A percentile compares a stretch with the other conserved stretches of the same genome.
Conservation (phyloP, 352 stramenopile genomes). For the Phytophthora nicotianae region DNA sequence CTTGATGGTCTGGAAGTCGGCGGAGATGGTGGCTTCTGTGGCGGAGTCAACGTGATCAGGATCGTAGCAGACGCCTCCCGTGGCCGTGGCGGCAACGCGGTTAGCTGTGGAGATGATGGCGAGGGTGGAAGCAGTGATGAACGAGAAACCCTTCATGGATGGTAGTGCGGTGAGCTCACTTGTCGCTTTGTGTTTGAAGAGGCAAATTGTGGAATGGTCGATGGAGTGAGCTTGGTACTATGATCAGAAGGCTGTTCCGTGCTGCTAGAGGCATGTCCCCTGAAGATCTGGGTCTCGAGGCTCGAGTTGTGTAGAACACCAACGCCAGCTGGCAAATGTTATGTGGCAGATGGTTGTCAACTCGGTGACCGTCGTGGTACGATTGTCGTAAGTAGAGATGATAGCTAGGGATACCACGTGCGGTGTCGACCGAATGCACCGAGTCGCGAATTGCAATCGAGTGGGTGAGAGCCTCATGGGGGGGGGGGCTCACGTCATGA, state of each 20-base stretch:
- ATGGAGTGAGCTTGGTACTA: no score
- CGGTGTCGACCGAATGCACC: neutral
- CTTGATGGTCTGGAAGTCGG: neutral
- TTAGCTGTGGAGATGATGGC: neutral
- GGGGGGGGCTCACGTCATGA: constrained; percentile 1
- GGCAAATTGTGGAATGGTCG: neutral
- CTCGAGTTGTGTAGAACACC: constrained; percentile 5
- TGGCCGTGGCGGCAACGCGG: neutral
- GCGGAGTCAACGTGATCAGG: neutral
- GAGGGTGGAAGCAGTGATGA: neutral
- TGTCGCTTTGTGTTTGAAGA: neutral
- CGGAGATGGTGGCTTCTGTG: neutral
- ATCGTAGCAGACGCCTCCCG: neutral
- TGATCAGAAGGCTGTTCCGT: neutral
- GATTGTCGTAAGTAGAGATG: neutral
- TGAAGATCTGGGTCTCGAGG: no score
- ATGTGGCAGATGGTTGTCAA: constrained; percentile 28
- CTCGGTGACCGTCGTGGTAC: constrained; percentile 19
- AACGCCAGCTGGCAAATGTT: constrained; percentile 11
- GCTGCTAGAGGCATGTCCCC: no score
- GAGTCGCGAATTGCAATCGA: constrained; percentile 3
- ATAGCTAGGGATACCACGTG: constrained; percentile 17
- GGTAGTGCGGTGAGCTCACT: neutral
- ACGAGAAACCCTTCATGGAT: neutral
- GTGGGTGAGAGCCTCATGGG: neutral